Percentiles rank a stretch among this genome's conserved stretches.
These are phyloP conservation scores for Incumbomyces delicatus DNA, from an alignment of 2,329 filamentous ascomycete genomes.

Conservation along the genomic window DNA sequence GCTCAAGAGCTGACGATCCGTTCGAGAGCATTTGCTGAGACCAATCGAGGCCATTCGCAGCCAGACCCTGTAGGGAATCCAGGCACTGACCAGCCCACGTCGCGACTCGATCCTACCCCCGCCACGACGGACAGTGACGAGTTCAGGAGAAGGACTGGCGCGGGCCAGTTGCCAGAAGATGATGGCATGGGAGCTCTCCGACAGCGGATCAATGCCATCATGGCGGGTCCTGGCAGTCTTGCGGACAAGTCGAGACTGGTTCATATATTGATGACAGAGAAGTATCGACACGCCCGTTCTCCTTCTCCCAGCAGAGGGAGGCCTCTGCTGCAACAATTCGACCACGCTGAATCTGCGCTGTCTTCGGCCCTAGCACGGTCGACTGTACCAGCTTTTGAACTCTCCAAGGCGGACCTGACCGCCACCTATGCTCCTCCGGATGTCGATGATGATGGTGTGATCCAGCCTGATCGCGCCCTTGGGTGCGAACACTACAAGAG, in stretches of 20 bases:
- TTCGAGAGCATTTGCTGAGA: conserved; percentile 14
- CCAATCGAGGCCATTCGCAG: conserved; percentile 12
- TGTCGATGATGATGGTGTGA: conserved; percentile 36
- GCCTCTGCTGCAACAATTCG: conserved; percentile 4
- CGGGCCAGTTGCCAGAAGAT: conserved; percentile 53
- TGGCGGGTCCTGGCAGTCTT: conserved; percentile 48
- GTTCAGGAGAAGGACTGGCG: conserved; percentile 15
- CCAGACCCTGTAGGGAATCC: conserved; percentile 14
- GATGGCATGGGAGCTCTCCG: conserved; percentile 66
- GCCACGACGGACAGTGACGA: background rate
- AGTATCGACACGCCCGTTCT: conserved; percentile 42
- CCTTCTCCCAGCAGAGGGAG: conserved; percentile 8
- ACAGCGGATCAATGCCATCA: conserved; percentile 58
- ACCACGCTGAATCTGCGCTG: conserved; percentile 24
- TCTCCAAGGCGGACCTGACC: conserved; percentile 47
- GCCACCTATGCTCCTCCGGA: conserved; percentile 55
- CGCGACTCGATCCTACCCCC: background rate
- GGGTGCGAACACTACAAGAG: conserved; percentile 90
- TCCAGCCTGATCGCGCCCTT: conserved; percentile 45
- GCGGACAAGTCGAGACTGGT: conserved; percentile 62
- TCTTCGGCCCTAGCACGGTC: conserved; percentile 24
- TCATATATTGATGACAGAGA: conserved; percentile 61
- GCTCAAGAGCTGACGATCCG: conserved; percentile 16
- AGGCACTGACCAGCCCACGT: conserved; percentile 3
- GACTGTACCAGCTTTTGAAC: conserved; percentile 28